These are phyloP conservation scores for Cenchrus purpureus DNA, from an alignment of 176 grass and related monocot species.

Conservation along the genomic window DNA sequence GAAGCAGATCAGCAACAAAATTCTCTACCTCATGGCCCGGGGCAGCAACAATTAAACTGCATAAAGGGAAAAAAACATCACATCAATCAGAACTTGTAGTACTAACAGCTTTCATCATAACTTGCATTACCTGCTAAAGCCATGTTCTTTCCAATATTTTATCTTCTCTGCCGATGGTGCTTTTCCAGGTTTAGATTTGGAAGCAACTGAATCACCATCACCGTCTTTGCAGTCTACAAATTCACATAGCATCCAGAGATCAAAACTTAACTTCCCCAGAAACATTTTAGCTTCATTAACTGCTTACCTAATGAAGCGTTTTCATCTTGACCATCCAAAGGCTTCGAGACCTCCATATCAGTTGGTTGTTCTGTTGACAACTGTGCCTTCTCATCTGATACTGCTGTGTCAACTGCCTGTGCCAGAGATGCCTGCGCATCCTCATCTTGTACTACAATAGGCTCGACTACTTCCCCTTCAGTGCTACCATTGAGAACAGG, in stretches of 20 bases:
- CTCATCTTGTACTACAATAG: constrained; percentile 33
- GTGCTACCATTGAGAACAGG: constrained; percentile 32
- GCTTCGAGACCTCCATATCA: constrained; percentile 40
- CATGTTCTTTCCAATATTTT: constrained; percentile 83
- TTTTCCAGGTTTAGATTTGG: constrained; percentile 62
- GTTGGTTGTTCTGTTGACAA: constrained; percentile 24
- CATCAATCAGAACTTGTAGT: constrained; percentile 23
- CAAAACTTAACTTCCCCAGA: not conserved
- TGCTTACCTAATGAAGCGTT: constrained; percentile 58
- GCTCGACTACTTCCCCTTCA: not conserved
- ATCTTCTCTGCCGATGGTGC: constrained; percentile 61
- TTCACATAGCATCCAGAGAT: constrained; percentile 27
- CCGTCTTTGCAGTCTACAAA: constrained; percentile 51
- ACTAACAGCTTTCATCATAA: constrained; percentile 7
- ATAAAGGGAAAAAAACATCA: constrained; percentile 34
- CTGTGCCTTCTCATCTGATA: constrained; percentile 22
- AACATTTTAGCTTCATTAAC: not conserved
- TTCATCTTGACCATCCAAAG: constrained; percentile 58
- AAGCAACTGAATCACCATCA: constrained; percentile 42
- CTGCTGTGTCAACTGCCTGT: constrained; percentile 23
- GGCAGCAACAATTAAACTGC: constrained; percentile 90
- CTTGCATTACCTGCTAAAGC: constrained; percentile 75
- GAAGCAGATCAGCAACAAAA: constrained; percentile 79
- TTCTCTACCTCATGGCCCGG: constrained; percentile 70
- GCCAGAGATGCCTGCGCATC: constrained; percentile 1